Conservation (phyloP, 1,139 yeast species). For the Candida freyschussii region DNA sequence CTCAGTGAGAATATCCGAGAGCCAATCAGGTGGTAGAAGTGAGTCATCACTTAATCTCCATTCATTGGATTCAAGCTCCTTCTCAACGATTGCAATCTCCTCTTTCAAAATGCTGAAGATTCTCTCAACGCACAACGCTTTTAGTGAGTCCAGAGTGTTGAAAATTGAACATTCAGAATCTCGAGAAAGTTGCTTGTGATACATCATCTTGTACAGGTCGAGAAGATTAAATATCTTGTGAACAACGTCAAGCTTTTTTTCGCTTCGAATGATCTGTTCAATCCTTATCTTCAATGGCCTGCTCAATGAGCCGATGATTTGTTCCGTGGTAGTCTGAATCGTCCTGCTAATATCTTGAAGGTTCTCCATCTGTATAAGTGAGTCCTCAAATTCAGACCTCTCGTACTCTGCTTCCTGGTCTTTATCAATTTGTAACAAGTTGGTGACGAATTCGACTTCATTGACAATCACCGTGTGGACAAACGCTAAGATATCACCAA, state of each 20-base stretch:
- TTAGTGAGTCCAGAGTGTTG: constrained; percentile 17
- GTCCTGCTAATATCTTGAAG: constrained; percentile 19
- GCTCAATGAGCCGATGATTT: constrained; percentile 45
- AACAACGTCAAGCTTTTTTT: constrained; percentile 50
- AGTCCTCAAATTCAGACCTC: constrained; percentile 17
- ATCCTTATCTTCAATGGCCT: constrained; percentile 49
- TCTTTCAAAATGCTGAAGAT: constrained; percentile 38
- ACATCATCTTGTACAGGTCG: constrained; percentile 67
- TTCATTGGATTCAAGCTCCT: constrained; percentile 20
- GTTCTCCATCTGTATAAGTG: constrained; percentile 15
- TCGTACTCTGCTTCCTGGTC: constrained; percentile 15
- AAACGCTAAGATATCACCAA: constrained; percentile 88
- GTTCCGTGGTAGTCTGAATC: constrained; percentile 33
- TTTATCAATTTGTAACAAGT: constrained; percentile 42
- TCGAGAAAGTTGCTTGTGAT: constrained; percentile 37
- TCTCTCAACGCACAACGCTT: constrained; percentile 36
- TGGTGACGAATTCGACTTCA: constrained; percentile 72
- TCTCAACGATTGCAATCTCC: constrained; percentile 40
- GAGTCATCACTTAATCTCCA: constrained; percentile 33
- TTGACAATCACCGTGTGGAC: constrained; percentile 85
- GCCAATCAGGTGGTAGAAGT: constrained; percentile 71
- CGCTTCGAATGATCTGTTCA: constrained; percentile 66
- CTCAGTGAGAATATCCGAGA: constrained; percentile 48
- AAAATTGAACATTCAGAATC: constrained; percentile 16
- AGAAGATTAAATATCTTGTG: constrained; percentile 60